Base-by-base conservation (phyloP, 23 red algal genomes). In the Gracilaria vermiculophylla region DNA sequence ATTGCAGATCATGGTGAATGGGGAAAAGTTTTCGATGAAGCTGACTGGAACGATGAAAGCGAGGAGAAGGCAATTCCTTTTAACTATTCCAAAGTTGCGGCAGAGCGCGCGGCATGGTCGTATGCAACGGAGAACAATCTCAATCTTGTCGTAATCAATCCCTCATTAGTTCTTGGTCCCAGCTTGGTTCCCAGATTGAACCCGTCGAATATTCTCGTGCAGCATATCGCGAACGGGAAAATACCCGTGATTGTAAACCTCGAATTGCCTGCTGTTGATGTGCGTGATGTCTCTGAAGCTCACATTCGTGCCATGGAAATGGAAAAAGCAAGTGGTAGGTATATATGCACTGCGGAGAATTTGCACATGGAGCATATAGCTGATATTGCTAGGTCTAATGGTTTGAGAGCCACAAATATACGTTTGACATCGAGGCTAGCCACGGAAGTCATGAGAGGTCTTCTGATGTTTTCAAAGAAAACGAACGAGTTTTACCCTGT, bases 281-380 rank as follows among this genome's bases (percentile, higher is more conserved):
- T 96, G 41, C 80, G 88, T 36, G 94, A 96, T 52, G 94, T 96
- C 24, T 82, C 87, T 1, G 54, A 73, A n/a, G 87, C 94, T 7
- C 94, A 96, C 57, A 67, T 96, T 14, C 40, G 39, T 5, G 94
- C 94, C 5, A 77, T 85, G 61, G 64, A 85, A 44, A 52, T 15
- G 2, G 81, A 86, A 11, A 78, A 36, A 12, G 70, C 91, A 24
- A 43, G 34, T 28, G 73, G 73, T 7, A 75, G 91, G 41, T 94
- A 94, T 35, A 77, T 93, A 21, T 93, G 89, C 43, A 27, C 67
- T 0, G 31, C 67, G 0, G 55, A 66, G 21, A 62, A 77, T 7
- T 32, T 77, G 64, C 64, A 70, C 43, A 5, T 87, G 45, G 51
- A 53, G 50, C 36, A 75, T 28, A 56, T 76, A 56, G 52, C 52